Evolutionary conservation across 768 basidiomycete species (phyloP).

Genomic region (Termitomyces sp.): DNA sequence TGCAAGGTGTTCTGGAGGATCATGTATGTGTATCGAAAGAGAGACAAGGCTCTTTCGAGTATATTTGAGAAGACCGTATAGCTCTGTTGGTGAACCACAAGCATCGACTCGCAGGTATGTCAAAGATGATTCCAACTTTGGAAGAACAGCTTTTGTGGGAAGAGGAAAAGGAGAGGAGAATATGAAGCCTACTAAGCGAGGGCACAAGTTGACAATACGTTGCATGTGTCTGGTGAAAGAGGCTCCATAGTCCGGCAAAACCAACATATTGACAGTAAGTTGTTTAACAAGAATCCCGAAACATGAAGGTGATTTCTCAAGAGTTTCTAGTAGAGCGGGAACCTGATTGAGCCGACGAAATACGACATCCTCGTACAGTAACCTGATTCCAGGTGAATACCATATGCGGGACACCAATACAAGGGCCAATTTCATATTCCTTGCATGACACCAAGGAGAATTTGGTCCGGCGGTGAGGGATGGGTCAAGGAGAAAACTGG

Average conservation of each 20-base stretch:
- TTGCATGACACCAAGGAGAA: slow-evolving; percentile 17
- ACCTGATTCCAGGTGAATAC: slow-evolving; percentile 15
- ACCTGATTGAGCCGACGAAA: slow-evolving; percentile 19
- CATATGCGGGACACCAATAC: slow-evolving; percentile 20
- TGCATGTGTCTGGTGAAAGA: slow-evolving; percentile 8
- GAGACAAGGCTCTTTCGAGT: slow-evolving; percentile 1
- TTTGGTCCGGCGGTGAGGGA: slow-evolving; percentile 9
- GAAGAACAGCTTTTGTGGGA: slow-evolving; percentile 2
- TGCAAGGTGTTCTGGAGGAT: background rate
- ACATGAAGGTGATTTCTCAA: slow-evolving; percentile 5
- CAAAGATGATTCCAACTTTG: slow-evolving; percentile 1
- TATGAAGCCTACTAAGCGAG: background rate
- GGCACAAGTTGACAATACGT: slow-evolving; percentile 6
- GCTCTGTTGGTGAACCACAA: background rate
- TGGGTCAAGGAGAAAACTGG: slow-evolving; percentile 14
- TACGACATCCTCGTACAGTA: slow-evolving; percentile 20
- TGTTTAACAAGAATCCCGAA: slow-evolving; percentile 10
- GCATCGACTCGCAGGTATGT: slow-evolving; percentile 1
- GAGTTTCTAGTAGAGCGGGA: slow-evolving; percentile 12
- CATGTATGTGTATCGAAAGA: slow-evolving; percentile 7
- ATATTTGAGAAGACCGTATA: background rate
- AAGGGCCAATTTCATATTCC: slow-evolving; percentile 15
- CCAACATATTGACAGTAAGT: slow-evolving; percentile 8
- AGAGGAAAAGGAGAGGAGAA: slow-evolving; percentile 2
- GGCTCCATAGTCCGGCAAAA: slow-evolving; percentile 6